Conservation (phyloP, 2,329 filamentous ascomycete species). For the Colletotrichum abscissum region DNA sequence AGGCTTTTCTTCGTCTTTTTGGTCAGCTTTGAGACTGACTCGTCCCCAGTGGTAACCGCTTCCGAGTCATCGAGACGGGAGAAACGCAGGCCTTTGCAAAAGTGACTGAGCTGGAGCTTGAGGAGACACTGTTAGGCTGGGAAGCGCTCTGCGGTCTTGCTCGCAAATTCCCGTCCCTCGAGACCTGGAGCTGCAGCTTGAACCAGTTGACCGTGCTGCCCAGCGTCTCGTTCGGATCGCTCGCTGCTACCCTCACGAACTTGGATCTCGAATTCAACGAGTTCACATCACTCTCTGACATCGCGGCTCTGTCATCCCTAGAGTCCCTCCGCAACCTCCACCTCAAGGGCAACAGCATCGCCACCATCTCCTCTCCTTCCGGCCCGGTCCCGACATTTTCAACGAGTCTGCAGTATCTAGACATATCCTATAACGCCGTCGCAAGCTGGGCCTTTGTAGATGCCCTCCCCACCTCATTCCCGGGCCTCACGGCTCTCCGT, state of each 20-base stretch:
- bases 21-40: constrained; percentile 34
- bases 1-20: neutral
- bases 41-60: constrained; percentile 76
- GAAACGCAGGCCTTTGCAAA: constrained; percentile 54
- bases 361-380: constrained; percentile 47
- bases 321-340: constrained; percentile 68
- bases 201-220: constrained; percentile 69
- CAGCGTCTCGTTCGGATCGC: constrained; percentile 46
- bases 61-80: constrained; percentile 54
- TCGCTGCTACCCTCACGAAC: constrained; percentile 67
- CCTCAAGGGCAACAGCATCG: constrained; percentile 82
- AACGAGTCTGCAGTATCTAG: constrained; percentile 69
- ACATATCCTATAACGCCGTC: constrained; percentile 79
- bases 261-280: constrained; percentile 80
- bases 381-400: constrained; percentile 61
- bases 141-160: constrained; percentile 68
- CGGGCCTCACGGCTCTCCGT: constrained; percentile 79
- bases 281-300: constrained; percentile 68
- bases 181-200: constrained; percentile 62
- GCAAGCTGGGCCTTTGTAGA: constrained; percentile 81
- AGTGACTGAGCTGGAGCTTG: constrained; percentile 71
- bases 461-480: constrained; percentile 73
- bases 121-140: constrained; percentile 76
- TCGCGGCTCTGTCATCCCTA: constrained; percentile 65
- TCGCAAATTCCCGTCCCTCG: constrained; percentile 64